Percentiles rank a stretch among this genome's conserved stretches.
phyloP scores from a whole-genome alignment of 2,329 filamentous ascomycete genomes.

The Metarhizium guizhouense region DNA sequence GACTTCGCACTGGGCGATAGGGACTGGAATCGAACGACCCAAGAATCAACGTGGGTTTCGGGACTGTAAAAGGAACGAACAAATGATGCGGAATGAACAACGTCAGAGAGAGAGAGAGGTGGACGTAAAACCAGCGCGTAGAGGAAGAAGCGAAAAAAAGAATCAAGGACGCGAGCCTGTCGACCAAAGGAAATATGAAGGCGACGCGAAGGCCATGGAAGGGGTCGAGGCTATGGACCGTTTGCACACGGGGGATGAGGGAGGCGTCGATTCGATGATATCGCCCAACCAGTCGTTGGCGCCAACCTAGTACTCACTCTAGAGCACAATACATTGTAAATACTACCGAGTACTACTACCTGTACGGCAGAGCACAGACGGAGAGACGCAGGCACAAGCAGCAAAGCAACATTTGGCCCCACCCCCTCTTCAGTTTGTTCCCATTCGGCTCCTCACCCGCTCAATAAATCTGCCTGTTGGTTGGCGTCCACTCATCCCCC shows the following conservation, averaged over 20 bases:
- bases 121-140: constrained; percentile 11
- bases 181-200: not conserved
- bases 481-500: not conserved
- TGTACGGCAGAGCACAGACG: not conserved
- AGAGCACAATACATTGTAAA: not conserved
- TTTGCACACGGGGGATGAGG: not conserved
- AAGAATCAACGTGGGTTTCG: constrained; percentile 6
- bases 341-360: not conserved
- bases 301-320: not conserved
- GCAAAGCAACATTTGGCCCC: not conserved
- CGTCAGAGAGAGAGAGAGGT: constrained; percentile 10
- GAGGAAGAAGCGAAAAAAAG: constrained; percentile 14
- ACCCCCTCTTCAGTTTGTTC: not conserved
- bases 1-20: not conserved
- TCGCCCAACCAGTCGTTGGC: not conserved
- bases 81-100: not conserved
- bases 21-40: not conserved
- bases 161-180: constrained; percentile 3
- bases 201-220: not conserved
- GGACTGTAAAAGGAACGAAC: constrained; percentile 5
- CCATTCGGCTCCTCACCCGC: constrained; percentile 1
- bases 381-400: not conserved
- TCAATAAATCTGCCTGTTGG: not conserved
- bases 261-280: constrained; percentile 1
- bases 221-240: not conserved